Conservation (phyloP, 2,329 filamentous ascomycete species). For the Monosporascus sp. region DNA sequence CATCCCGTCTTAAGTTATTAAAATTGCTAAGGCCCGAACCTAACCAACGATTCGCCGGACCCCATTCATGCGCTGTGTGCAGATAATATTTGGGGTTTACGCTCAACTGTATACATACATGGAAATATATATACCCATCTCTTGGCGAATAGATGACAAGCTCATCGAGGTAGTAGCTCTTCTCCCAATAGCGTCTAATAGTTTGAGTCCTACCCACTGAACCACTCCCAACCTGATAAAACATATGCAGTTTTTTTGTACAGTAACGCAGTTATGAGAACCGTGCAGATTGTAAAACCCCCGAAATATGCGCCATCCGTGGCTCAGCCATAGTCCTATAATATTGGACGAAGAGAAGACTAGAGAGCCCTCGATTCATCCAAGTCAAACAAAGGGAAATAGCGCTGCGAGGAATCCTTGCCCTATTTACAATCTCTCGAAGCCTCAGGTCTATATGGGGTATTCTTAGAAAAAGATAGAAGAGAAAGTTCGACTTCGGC, state of each 20-base stretch:
- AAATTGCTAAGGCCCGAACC: not conserved
- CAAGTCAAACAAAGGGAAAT: slow-evolving; percentile 27
- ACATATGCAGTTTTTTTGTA: not conserved
- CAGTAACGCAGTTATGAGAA: not conserved
- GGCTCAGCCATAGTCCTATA: not conserved
- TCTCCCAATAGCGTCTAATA: not conserved
- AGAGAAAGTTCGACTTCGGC: slow-evolving; percentile 11
- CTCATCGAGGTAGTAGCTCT: not conserved
- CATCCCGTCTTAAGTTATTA: not conserved
- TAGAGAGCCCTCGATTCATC: slow-evolving; percentile 7
- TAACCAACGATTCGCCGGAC: not conserved
- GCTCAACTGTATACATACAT: not conserved
- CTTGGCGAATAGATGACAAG: not conserved
- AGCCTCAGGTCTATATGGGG: slow-evolving; percentile 20
- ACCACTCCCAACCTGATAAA: not conserved
- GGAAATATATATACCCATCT: not conserved
- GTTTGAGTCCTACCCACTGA: not conserved
- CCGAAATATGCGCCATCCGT: not conserved
- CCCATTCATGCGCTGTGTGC: not conserved
- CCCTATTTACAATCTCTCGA: slow-evolving; percentile 23
- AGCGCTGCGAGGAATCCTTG: slow-evolving; percentile 16
- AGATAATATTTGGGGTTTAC: not conserved
- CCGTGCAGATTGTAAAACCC: not conserved
- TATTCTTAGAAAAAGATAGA: slow-evolving; percentile 25
- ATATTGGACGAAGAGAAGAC: slow-evolving; percentile 2